phyloP scores from a whole-genome alignment of 2,329 filamentous ascomycete species.

The Venturia oleaginea region DNA sequence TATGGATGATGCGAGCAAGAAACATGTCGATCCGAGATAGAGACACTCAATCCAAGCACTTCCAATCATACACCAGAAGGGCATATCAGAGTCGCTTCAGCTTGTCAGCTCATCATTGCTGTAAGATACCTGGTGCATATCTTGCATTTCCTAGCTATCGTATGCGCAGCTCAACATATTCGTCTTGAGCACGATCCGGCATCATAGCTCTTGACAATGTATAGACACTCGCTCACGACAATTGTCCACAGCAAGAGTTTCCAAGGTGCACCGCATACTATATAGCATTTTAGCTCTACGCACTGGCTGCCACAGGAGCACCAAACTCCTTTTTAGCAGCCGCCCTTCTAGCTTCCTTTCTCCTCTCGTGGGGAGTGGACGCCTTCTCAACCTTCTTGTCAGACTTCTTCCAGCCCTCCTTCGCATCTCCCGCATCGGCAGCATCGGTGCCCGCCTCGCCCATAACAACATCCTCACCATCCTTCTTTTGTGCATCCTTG shows the following conservation, averaged over 20 bases:
- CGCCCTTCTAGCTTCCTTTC: slow-evolving; percentile 22
- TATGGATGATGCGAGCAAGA: background rate
- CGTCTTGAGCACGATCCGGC: background rate
- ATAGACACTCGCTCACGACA: no score
- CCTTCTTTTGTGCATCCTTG: slow-evolving; percentile 45
- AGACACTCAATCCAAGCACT: background rate
- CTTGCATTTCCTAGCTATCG: no score
- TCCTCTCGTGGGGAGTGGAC: slow-evolving; percentile 19
- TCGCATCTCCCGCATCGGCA: slow-evolving; percentile 18
- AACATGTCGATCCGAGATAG: background rate
- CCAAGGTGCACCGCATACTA: no score
- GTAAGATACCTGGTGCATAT: no score
- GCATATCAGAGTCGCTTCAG: background rate
- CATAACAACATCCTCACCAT: slow-evolving; percentile 19
- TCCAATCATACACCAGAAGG: background rate
- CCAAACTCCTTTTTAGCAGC: background rate
- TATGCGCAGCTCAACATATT: background rate
- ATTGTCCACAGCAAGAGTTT: no score
- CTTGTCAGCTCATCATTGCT: background rate
- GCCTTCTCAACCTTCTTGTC: slow-evolving; percentile 18
- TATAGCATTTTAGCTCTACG: background rate
- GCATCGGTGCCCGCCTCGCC: slow-evolving; percentile 22
- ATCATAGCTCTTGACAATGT: background rate
- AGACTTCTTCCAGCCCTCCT: slow-evolving; percentile 20
- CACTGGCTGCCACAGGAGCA: background rate